phyloP scores from a whole-genome alignment of 805 yeast species.

The Middelhovenomyces tepae region DNA sequence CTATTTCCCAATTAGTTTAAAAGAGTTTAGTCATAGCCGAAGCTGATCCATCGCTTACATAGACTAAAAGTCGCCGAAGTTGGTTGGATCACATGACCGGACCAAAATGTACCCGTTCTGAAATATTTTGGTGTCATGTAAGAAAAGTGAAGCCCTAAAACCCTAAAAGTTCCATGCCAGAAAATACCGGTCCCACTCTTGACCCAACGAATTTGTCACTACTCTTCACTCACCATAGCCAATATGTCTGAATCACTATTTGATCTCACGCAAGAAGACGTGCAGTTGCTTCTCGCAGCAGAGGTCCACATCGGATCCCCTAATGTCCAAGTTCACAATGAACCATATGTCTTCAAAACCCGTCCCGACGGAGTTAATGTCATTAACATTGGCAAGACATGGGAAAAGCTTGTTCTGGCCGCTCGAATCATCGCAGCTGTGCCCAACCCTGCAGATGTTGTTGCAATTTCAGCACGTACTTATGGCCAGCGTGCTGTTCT shows the following conservation, averaged over 20 bases:
- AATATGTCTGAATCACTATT: slow-evolving; percentile 21
- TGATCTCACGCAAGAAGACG: slow-evolving; percentile 89
- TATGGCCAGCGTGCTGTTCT: slow-evolving; percentile 99
- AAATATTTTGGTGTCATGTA: no score
- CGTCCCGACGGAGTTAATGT: slow-evolving; percentile 99
- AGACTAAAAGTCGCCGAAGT: no score
- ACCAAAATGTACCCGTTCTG: no score
- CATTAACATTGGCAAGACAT: slow-evolving; percentile 97
- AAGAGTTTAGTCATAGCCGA: no score
- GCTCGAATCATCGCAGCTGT: slow-evolving; percentile 99
- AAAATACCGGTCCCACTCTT: no score
- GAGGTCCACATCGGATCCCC: slow-evolving; percentile 99
- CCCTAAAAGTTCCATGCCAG: no score
- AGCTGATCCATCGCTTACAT: no score
- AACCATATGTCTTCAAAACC: slow-evolving; percentile 69
- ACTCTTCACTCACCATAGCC: no score
- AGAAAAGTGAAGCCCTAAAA: no score
- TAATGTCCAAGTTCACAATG: slow-evolving; percentile 98
- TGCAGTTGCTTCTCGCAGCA: slow-evolving; percentile 98
- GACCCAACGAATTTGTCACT: no score
- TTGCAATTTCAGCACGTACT: slow-evolving; percentile 97
- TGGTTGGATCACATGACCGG: no score
- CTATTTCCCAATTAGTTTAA: no score
- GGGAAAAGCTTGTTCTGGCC: slow-evolving; percentile 99
- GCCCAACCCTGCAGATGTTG: slow-evolving; percentile 97